A percentile compares a stretch with the other conserved stretches of the same genome.
Evolutionary conservation across 1,139 yeast species (phyloP).

Genomic region (Hyphopichia fennica): DNA sequence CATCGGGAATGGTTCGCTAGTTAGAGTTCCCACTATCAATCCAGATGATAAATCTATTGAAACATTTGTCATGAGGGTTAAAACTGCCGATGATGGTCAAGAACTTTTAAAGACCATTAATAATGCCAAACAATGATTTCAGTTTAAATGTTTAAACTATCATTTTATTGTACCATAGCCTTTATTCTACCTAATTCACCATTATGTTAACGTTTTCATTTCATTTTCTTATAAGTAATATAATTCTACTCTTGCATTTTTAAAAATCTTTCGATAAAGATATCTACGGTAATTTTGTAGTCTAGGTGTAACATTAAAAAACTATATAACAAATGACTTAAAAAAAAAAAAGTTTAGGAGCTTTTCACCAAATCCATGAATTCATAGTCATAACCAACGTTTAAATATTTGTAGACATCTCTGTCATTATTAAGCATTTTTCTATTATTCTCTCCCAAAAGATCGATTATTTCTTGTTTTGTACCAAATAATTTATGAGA

Average conservation of each 20-base stretch:
- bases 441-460: constrained; percentile 29
- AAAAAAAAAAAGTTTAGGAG: not conserved
- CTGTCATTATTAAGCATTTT: constrained; percentile 12
- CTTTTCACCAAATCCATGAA: constrained; percentile 43
- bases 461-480: constrained; percentile 41
- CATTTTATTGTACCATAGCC: not conserved
- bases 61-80: constrained; percentile 71
- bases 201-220: not conserved
- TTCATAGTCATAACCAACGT: constrained; percentile 50
- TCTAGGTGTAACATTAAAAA: not conserved
- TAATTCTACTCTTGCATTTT: not conserved
- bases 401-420: constrained; percentile 27
- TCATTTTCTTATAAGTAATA: not conserved
- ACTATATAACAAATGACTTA: not conserved
- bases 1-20: constrained; percentile 58
- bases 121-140: constrained; percentile 25
- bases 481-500: constrained; percentile 56
- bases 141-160: not conserved
- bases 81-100: constrained; percentile 65
- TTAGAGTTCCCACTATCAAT: constrained; percentile 59
- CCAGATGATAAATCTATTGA: constrained; percentile 38
- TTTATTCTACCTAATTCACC: not conserved
- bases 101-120: constrained; percentile 58
- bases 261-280: not conserved
- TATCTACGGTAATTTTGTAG: not conserved